Evolutionary conservation across 2,329 filamentous ascomycete species (phyloP), one percentile per base, ranked within the genome.

Genomic region (Corniculantispora saksenae): DNA sequence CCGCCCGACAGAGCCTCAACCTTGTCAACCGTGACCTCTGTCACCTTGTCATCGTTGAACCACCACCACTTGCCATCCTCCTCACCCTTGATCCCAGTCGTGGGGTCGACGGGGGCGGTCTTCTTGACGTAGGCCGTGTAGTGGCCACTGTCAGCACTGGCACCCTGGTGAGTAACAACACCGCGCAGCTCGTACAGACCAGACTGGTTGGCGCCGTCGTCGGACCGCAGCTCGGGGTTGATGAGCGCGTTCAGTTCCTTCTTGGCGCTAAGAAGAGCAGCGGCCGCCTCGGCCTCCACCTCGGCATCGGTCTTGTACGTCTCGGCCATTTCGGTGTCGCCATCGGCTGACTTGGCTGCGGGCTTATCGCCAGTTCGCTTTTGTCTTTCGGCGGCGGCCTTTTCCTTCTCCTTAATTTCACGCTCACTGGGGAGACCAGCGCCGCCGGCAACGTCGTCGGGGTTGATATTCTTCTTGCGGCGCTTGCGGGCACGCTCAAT

Each of bases 61-160:
- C 95, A 99, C 94, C 95, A 99, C 95, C 95, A 99, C 73, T 93
- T 97, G 70, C 92, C 93, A 74, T 97, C 93, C 74, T 97, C 93
- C 73, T 91, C 88, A 62, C 86, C 88, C 72, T 87, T 83, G 81
- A 93, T 92, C 70, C 92, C 93, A 23, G 90, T 92, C 73, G 89
- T 87, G 19, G 89, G 84, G 71, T 96, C 91, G 65, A 92, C 80
- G 12, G 83, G 80, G 0, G 86, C 89, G 67, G 90, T 84, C 85
- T 99, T 97, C 85, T 98, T 99, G 71, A 99, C 92, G 76, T 97
- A 99, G 0, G 94, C 90, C 5, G 96, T 99, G 83, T 99, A 99
- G 79, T 99, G 95, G 9, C 95, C 95, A 72, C 94, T 97, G 79
- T 99, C 95, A 23, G 95, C 95, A 75, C 93, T 97, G 66, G 94